Evolutionary conservation across 2,329 filamentous ascomycete genomes (phyloP).

Genomic region (Fusarium coicis): DNA sequence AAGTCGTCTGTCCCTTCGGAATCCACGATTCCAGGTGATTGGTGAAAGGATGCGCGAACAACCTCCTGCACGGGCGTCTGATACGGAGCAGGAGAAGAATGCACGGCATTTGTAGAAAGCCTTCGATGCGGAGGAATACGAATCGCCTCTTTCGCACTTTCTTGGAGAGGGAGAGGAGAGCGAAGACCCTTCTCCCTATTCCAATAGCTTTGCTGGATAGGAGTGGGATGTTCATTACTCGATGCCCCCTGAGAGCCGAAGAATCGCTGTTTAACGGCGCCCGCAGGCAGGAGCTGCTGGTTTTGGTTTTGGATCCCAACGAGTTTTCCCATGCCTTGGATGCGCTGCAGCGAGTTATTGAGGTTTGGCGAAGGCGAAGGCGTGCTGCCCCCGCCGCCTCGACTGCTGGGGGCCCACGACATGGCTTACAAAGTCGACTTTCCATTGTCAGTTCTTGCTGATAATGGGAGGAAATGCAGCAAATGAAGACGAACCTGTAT

Average conservation of each 20-base stretch:
- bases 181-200: background rate
- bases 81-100: background rate
- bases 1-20: background rate
- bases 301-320: background rate
- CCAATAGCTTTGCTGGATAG: background rate
- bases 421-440: background rate
- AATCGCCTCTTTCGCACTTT: background rate
- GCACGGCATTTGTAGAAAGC: background rate
- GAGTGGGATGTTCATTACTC: background rate
- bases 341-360: conserved; percentile 4
- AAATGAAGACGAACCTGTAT: background rate
- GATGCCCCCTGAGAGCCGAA: background rate
- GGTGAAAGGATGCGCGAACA: conserved; percentile 1
- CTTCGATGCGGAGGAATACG: background rate
- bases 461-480: background rate
- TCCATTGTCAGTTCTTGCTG: background rate
- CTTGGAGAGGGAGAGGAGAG: background rate
- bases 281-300: conserved; percentile 10
- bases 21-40: background rate
- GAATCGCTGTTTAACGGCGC: background rate
- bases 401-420: background rate
- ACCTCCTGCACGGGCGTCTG: background rate
- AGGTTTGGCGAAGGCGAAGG: conserved; percentile 6
- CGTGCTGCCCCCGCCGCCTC: background rate
- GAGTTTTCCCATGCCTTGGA: background rate